Base-by-base conservation (phyloP, 768 basidiomycete species). In the Kwoniella sp. region DNA sequence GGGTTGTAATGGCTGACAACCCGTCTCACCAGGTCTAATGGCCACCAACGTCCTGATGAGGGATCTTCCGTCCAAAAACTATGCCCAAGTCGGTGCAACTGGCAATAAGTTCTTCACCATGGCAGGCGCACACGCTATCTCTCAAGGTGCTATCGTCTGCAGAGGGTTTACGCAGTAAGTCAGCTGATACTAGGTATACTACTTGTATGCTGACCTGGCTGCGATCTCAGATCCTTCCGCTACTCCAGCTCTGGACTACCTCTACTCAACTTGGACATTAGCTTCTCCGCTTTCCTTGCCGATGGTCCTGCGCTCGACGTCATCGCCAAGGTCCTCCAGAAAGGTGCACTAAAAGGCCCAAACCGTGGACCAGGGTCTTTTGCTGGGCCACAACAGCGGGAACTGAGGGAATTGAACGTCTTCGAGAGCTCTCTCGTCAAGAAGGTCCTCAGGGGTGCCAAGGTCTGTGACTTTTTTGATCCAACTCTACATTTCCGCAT, bases 11-110 rank as follows among this genome's bases (percentile, higher is more conserved):
- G 47, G 49, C 56, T 55, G 25, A 55, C 7, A 26, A 19, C 21
- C 27, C 30, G 8, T 44, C 12, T 8, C 47, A n/a, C 8, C 50
- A 76, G 74, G 64, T 26, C 46, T 79, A 52, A 77, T 77, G 77
- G 76, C 77, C 3, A 68, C 77, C 46, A 80, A 80, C 58, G 76
- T 79, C 13, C 72, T 80, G n/a, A 64, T 80, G 33, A 71, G 79
- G n/a, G 73, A 76, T 50, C 47, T 72, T 6, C 73, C 72, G 13
- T 62, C 64, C 49, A 69, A 69, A 50, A 68, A 54, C 10, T 79
- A 71, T 62, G 64, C 68, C 40, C 74, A 77, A 50, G 70, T 75
- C 37, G 80, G 80, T 6, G 71, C 76, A 1, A 66, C 73, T 27
- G 77, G 77, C 8, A 78, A 76, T 52, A 69, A 73, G 48, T 80